Conservation (phyloP, 2,329 filamentous ascomycete species). For the Aspergillus quadricinctus region DNA sequence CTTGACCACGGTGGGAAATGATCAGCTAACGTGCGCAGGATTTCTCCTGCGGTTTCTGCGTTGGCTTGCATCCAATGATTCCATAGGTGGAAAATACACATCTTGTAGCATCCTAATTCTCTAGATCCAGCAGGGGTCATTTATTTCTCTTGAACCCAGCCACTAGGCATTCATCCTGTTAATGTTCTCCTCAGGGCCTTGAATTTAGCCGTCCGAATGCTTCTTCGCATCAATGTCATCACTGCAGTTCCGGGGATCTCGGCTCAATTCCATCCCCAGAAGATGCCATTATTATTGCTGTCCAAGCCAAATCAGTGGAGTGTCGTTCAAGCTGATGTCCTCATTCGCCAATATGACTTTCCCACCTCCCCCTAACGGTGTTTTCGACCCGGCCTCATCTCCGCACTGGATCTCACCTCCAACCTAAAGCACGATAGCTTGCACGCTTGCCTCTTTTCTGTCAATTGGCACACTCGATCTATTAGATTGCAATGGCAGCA, state of each 20-base stretch:
- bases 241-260: neutral
- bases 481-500: neutral
- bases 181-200: neutral
- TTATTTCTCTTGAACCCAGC: neutral
- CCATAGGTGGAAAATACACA: neutral
- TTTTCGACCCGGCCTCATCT: conserved; percentile 3
- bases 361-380: neutral
- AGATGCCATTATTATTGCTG: neutral
- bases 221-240: neutral
- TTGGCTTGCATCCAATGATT: neutral
- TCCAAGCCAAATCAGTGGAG: neutral
- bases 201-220: neutral
- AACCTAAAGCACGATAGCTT: neutral
- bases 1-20: neutral
- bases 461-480: neutral
- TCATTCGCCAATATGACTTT: neutral
- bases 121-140: neutral
- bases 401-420: neutral
- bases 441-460: neutral
- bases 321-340: neutral
- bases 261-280: neutral
- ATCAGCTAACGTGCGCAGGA: neutral
- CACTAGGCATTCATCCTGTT: neutral
- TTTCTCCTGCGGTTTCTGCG: neutral
- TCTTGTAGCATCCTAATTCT: neutral